A percentile compares a stretch with the other conserved stretches of the same genome.
Conservation (phyloP, 2,329 filamentous ascomycete species). For the Venturia carpophila region DNA sequence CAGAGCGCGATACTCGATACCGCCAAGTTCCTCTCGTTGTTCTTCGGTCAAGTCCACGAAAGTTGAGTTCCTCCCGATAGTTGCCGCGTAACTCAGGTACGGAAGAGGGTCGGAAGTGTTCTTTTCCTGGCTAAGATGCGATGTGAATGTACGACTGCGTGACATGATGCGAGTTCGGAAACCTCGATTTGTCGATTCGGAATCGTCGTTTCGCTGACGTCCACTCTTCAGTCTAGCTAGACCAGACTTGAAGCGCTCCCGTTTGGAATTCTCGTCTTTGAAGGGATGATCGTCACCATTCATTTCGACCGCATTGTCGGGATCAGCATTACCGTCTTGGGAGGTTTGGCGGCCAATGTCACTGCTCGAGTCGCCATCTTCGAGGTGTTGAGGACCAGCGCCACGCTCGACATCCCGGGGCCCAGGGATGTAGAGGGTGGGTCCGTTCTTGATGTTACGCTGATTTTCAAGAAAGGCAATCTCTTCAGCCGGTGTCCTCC, state of each 20-base stretch:
- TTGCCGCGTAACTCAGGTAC: slow-evolving; percentile 91
- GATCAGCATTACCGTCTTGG: slow-evolving; percentile 22
- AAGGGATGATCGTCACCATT: slow-evolving; percentile 4
- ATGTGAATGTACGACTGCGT: slow-evolving; percentile 48
- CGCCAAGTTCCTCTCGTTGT: slow-evolving; percentile 88
- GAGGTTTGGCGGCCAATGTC: slow-evolving; percentile 26
- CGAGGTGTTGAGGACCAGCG: slow-evolving; percentile 56
- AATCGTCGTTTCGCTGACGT: slow-evolving; percentile 16
- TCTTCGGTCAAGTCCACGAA: slow-evolving; percentile 84
- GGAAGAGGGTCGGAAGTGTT: slow-evolving; percentile 56
- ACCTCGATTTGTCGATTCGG: background rate
- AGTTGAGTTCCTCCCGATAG: slow-evolving; percentile 83
- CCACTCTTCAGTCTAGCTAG: slow-evolving; percentile 18
- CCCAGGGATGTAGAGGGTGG: slow-evolving; percentile 79
- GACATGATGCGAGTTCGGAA: slow-evolving; percentile 20
- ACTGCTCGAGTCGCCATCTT: slow-evolving; percentile 27
- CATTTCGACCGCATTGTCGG: background rate
- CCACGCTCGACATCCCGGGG: slow-evolving; percentile 85
- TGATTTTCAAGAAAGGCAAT: slow-evolving; percentile 85
- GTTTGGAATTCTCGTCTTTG: background rate
- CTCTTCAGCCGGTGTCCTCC: slow-evolving; percentile 61
- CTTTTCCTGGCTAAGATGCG: slow-evolving; percentile 49
- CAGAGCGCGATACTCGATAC: slow-evolving; percentile 89
- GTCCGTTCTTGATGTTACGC: slow-evolving; percentile 61
- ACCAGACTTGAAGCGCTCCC: slow-evolving; percentile 18